Evolutionary conservation across 176 grass and related monocot genomes (phyloP).

Genomic region (Oropetium thomaeum): DNA sequence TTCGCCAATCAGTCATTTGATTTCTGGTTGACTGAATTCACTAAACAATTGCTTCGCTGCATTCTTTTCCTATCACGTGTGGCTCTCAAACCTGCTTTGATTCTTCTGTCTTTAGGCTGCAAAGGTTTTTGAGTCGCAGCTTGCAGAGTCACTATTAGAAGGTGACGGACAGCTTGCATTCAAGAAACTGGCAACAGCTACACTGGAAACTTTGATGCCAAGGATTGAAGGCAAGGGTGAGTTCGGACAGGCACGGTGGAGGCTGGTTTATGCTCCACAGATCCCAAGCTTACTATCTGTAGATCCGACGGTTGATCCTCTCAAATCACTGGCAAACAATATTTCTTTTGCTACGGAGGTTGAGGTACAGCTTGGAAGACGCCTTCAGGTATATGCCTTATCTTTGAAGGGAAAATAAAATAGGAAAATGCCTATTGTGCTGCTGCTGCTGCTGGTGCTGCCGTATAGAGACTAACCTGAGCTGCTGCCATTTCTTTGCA

Average conservation of each 20-base stretch:
- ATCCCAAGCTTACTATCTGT: slow-evolving; percentile 92
- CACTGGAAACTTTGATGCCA: slow-evolving; percentile 94
- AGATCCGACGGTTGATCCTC: slow-evolving; percentile 86
- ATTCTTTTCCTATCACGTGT: not conserved
- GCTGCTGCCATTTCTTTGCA: slow-evolving; percentile 28
- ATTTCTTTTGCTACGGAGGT: slow-evolving; percentile 94
- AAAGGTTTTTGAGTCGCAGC: slow-evolving; percentile 83
- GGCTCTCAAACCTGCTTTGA: slow-evolving; percentile 1
- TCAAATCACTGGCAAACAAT: slow-evolving; percentile 98
- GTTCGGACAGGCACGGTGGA: slow-evolving; percentile 92
- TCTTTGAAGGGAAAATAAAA: not conserved
- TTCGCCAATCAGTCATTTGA: not conserved
- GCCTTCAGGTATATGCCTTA: slow-evolving; percentile 68
- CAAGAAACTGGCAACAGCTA: slow-evolving; percentile 95
- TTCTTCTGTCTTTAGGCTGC: slow-evolving; percentile 60
- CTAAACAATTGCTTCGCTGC: not conserved
- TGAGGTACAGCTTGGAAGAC: slow-evolving; percentile 85
- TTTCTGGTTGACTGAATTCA: not conserved
- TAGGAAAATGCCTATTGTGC: not conserved
- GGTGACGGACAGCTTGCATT: slow-evolving; percentile 91
- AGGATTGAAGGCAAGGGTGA: slow-evolving; percentile 97
- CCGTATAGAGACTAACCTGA: not conserved
- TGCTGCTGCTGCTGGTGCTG: not conserved
- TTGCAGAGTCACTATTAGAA: slow-evolving; percentile 94
- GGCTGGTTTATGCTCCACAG: slow-evolving; percentile 87